phyloP scores from a whole-genome alignment of 1,284 basidiomycete genomes.

The Puccinia horiana region DNA sequence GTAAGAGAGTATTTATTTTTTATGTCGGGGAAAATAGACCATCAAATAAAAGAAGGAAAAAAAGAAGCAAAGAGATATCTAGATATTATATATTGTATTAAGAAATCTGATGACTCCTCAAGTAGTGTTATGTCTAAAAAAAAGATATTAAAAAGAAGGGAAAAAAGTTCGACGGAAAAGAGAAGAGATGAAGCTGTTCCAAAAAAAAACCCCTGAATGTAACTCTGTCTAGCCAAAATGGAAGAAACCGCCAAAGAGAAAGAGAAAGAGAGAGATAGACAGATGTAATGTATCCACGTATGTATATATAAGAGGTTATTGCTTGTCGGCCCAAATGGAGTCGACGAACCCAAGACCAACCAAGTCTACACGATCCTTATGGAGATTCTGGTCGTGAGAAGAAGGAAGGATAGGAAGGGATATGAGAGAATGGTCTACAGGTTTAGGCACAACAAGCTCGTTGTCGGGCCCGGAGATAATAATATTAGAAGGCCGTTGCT shows the following conservation, averaged over 20 bases:
- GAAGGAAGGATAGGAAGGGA: not conserved
- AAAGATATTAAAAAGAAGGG: not conserved
- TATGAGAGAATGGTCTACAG: not conserved
- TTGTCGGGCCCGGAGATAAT: not conserved
- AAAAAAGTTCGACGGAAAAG: not conserved
- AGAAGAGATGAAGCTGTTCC: not conserved
- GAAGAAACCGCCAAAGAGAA: not conserved
- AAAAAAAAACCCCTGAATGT: not conserved
- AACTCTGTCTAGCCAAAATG: no score
- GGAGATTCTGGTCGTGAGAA: not conserved
- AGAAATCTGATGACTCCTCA: no score
- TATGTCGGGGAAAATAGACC: no score
- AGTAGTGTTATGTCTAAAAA: no score
- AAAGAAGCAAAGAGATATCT: no score
- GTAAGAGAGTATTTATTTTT: no score
- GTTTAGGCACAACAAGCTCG: not conserved
- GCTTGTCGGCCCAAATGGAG: slow-evolving; percentile 20
- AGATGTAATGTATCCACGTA: no score
- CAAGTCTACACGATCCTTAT: not conserved
- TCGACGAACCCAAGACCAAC: slow-evolving; percentile 26
- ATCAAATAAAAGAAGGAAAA: no score
- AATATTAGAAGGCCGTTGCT: not conserved
- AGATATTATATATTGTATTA: no score
- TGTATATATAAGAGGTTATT: not conserved
- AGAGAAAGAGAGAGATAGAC: not conserved